Evolutionary conservation across 352 stramenopile species (phyloP).

Genomic region (Phytopythium ostracodes): DNA sequence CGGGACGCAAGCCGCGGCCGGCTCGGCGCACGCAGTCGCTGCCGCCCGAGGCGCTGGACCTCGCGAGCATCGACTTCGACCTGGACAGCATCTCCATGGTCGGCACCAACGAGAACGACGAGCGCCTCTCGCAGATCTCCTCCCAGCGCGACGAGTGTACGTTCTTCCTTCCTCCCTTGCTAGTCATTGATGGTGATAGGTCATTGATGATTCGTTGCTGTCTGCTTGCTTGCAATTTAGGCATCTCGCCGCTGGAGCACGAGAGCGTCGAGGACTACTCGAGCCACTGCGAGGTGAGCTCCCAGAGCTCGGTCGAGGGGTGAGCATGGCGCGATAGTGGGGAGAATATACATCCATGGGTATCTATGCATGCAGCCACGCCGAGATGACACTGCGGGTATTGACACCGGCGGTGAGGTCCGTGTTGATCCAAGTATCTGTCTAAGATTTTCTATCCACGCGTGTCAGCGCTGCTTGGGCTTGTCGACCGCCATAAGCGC

Average conservation of each 20-base stretch:
- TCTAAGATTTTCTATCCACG: not conserved
- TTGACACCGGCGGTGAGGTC: too few relatives aligned
- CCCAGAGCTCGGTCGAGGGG: conserved; percentile 61
- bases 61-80: conserved; percentile 64
- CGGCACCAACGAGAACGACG: conserved; percentile 47
- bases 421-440: not conserved
- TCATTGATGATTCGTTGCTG: conserved; percentile 1
- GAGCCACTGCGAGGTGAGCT: conserved; percentile 83
- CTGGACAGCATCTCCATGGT: conserved; percentile 81
- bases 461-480: conserved; percentile 1
- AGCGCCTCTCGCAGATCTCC: conserved; percentile 67
- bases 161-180: conserved; percentile 12
- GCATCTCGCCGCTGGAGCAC: conserved; percentile 65
- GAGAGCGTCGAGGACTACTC: conserved; percentile 73
- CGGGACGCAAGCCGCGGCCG: conserved; percentile 18
- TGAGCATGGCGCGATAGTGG: not conserved
- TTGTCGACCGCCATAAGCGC: conserved; percentile 18
- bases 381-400: too few relatives aligned
- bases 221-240: conserved; percentile 18
- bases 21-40: conserved; percentile 58
- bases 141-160: conserved; percentile 72
- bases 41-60: conserved; percentile 48
- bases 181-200: not conserved
- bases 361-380: not conserved
- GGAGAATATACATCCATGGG: not conserved